Evolutionary conservation across 176 grass and related monocot species (phyloP).

Genomic region (Pontederia paniculata): DNA sequence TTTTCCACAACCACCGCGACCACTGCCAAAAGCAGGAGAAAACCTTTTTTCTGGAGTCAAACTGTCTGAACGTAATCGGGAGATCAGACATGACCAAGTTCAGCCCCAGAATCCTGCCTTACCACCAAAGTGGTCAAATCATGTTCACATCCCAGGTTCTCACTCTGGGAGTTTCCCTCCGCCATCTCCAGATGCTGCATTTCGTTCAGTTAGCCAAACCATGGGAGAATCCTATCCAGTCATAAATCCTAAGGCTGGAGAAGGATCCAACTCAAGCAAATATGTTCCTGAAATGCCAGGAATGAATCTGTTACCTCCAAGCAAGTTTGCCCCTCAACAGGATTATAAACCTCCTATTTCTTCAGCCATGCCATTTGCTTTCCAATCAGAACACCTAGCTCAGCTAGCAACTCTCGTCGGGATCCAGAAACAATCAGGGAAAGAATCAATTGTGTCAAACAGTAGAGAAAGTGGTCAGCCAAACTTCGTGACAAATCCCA

Average conservation of each 20-base stretch:
- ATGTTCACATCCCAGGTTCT: slow-evolving; percentile 25
- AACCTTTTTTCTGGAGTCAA: slow-evolving; percentile 27
- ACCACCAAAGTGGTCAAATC: slow-evolving; percentile 29
- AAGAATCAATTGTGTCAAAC: slow-evolving; percentile 21
- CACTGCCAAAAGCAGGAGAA: slow-evolving; percentile 25
- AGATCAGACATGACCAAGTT: slow-evolving; percentile 23
- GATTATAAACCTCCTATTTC: slow-evolving; percentile 24
- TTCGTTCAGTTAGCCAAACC: slow-evolving; percentile 19
- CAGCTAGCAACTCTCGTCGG: slow-evolving; percentile 44
- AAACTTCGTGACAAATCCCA: slow-evolving; percentile 24
- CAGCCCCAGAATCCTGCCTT: slow-evolving; percentile 21
- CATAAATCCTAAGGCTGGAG: slow-evolving; percentile 17
- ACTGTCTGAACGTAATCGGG: slow-evolving; percentile 15
- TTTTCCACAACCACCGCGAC: slow-evolving; percentile 18
- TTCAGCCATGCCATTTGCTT: slow-evolving; percentile 34
- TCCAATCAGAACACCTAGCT: slow-evolving; percentile 51
- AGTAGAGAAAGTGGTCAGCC: slow-evolving; percentile 31
- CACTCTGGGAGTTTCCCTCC: slow-evolving; percentile 22
- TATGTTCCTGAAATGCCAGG: slow-evolving; percentile 31
- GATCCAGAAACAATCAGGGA: slow-evolving; percentile 45
- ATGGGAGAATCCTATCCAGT: slow-evolving; percentile 16
- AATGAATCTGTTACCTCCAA: slow-evolving; percentile 16
- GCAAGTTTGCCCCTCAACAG: slow-evolving; percentile 22
- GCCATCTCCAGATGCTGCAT: slow-evolving; percentile 11
- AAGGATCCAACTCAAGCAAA: slow-evolving; percentile 28